Conservation (phyloP, 495 filamentous ascomycete species). For the Lepidopterella palustris region DNA sequence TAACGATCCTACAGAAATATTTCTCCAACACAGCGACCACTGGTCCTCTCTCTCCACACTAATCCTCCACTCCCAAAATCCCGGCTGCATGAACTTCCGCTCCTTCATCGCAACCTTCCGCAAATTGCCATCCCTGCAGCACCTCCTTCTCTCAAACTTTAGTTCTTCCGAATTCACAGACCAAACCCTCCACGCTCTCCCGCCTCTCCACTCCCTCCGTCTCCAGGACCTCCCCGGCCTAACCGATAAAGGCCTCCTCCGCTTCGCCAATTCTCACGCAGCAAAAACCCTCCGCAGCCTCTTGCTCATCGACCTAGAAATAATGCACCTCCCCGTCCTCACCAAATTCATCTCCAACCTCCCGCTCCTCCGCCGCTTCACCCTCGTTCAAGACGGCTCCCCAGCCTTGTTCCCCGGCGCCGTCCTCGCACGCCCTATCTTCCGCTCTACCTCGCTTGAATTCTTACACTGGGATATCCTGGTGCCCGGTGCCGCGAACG, state of each 20-base stretch:
- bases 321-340: conserved; percentile 82
- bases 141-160: conserved; percentile 70
- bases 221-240: conserved; percentile 71
- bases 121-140: conserved; percentile 59
- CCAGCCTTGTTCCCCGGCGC: conserved; percentile 46
- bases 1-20: conserved; percentile 58
- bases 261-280: conserved; percentile 48
- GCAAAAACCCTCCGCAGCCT: conserved; percentile 23
- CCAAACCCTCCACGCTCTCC: conserved; percentile 60
- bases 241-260: conserved; percentile 67
- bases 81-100: conserved; percentile 47
- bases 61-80: conserved; percentile 58
- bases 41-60: conserved; percentile 71
- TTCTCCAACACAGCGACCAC: conserved; percentile 61
- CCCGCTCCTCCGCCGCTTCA: conserved; percentile 55
- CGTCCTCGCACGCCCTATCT: conserved; percentile 60
- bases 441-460: conserved; percentile 60
- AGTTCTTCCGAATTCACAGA: conserved; percentile 68
- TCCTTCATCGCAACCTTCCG: conserved; percentile 60
- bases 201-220: conserved; percentile 64
- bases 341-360: conserved; percentile 69
- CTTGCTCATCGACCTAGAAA: conserved; percentile 70
- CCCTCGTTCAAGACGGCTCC: conserved; percentile 58
- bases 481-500: conserved; percentile 51
- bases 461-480: conserved; percentile 81